These are phyloP conservation scores for Chaetomidium leptoderma DNA, from an alignment of 495 filamentous ascomycete species.

Conservation along the genomic window DNA sequence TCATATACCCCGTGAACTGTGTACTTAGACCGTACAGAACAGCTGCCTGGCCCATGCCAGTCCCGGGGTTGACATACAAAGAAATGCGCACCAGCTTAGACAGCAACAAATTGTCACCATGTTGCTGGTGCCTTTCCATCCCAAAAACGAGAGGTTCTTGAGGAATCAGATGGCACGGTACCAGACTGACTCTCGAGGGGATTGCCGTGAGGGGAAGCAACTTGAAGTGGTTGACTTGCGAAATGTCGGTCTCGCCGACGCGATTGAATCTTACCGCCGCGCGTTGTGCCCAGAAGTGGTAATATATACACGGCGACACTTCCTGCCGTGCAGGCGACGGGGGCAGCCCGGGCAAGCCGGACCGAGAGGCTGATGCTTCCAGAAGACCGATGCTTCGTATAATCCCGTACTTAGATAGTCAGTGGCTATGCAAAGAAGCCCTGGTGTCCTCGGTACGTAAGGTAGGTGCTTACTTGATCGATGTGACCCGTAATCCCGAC, in stretches of 20 bases:
- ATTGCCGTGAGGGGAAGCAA: background rate
- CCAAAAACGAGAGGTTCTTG: background rate
- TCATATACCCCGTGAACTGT: no score
- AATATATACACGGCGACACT: background rate
- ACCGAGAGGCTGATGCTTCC: background rate
- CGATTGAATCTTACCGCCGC: no score
- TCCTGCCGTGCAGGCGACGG: background rate
- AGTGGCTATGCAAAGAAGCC: background rate
- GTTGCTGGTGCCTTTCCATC: no score
- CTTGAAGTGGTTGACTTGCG: no score
- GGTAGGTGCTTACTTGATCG: background rate
- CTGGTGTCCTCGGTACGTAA: no score
- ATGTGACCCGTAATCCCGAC: background rate
- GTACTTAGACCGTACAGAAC: background rate
- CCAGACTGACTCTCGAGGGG: background rate
- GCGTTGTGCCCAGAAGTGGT: background rate
- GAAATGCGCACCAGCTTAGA: background rate
- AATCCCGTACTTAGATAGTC: background rate
- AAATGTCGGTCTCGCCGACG: background rate
- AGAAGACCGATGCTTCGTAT: background rate
- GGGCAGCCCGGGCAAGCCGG: background rate
- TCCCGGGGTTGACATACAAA: background rate
- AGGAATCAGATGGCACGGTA: background rate
- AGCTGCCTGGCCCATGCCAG: background rate
- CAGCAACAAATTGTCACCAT: no score